Conservation (phyloP, 2,329 filamentous ascomycete species). For the Metarhizium sp. region DNA sequence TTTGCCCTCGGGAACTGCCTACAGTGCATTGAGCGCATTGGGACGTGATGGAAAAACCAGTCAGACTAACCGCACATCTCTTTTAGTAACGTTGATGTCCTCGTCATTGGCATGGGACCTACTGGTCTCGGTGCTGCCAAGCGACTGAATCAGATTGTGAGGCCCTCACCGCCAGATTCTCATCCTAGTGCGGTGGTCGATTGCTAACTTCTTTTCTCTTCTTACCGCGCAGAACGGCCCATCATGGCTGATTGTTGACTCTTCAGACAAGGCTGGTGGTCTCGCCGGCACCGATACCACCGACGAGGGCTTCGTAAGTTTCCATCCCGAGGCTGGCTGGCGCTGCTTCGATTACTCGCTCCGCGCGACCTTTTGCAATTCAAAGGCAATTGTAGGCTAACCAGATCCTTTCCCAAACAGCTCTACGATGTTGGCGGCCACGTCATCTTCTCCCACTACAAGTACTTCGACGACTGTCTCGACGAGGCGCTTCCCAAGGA, state of each 20-base stretch:
- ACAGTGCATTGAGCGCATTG: background rate
- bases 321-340: background rate
- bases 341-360: background rate
- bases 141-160: conserved; percentile 90
- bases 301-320: conserved; percentile 90
- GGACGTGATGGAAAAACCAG: background rate
- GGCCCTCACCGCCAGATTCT: conserved; percentile 28
- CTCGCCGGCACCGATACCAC: conserved; percentile 93
- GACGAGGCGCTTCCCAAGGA: conserved; percentile 91
- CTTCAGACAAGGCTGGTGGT: conserved; percentile 85
- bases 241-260: conserved; percentile 94
- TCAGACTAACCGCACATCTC: background rate
- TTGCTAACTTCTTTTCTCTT: conserved; percentile 15
- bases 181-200: background rate
- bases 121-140: conserved; percentile 97
- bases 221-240: conserved; percentile 58
- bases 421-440: conserved; percentile 97
- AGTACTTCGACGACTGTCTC: conserved; percentile 99
- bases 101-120: conserved; percentile 95
- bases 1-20: conserved; percentile 2
- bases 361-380: background rate
- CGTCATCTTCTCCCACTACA: conserved; percentile 99
- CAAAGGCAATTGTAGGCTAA: background rate
- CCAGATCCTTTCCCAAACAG: conserved; percentile 34
- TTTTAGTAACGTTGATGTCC: conserved; percentile 80